Evolutionary conservation across 129 eudicot genomes (phyloP).

Genomic region (sunflower (Helianthus annuus)): DNA sequence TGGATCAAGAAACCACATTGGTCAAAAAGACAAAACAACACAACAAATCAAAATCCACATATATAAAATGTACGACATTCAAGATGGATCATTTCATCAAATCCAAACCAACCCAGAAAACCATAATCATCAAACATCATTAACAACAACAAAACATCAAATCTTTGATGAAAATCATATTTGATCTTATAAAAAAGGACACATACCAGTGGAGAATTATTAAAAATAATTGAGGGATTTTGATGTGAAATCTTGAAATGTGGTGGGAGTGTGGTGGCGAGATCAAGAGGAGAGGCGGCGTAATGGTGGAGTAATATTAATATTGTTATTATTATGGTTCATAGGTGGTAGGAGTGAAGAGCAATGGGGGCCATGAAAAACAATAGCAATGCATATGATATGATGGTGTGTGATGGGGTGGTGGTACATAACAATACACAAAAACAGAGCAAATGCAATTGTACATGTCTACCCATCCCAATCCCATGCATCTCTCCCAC

Average conservation of each 20-base stretch:
- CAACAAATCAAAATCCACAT: neutral
- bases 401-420: conserved; percentile 28
- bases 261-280: conserved; percentile 27
- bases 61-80: conserved; percentile 19
- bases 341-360: conserved; percentile 40
- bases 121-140: conserved; percentile 28
- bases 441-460: conserved; percentile 38
- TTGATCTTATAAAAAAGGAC: conserved; percentile 20
- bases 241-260: conserved; percentile 7
- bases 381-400: conserved; percentile 40
- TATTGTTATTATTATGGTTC: neutral
- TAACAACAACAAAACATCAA: neutral
- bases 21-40: conserved; percentile 23
- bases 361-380: conserved; percentile 42
- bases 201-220: conserved; percentile 32
- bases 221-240: neutral
- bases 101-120: conserved; percentile 23
- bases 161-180: conserved; percentile 12
- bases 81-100: conserved; percentile 22
- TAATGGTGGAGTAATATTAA: conserved; percentile 12
- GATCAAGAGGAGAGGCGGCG: conserved; percentile 34
- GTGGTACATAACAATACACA: conserved; percentile 28
- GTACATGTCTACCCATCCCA: conserved; percentile 23
- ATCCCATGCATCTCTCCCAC: conserved; percentile 40
- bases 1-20: conserved; percentile 21